Base-by-base conservation (phyloP, 2,329 filamentous ascomycete genomes). In the Tolypocladium guangdongense region DNA sequence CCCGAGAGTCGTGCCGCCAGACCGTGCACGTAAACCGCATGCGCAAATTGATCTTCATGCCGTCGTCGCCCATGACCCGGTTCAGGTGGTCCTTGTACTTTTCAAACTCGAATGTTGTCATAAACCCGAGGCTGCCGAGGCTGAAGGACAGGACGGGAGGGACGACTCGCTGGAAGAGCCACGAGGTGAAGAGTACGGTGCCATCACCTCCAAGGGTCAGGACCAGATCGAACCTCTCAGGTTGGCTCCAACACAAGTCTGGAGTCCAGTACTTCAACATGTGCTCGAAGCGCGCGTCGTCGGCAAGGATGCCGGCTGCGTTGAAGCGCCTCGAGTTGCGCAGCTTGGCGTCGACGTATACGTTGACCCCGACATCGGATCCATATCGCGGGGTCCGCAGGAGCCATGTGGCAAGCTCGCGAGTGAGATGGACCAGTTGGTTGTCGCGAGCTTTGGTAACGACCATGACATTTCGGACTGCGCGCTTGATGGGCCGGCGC, bases 11-110 rank as follows among this genome's bases (percentile, higher is more conserved):
- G 59, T 86, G 79, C 46, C 92, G 87, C 74, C 92, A 96, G 10
- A 99, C 91, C 0, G 93, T 97, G 73, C 92, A 97, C 18, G 93
- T 99, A 70, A 99, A 99, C 57, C 93, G 88, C 93, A 99, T 99
- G 60, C 93, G 90, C 61, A 99, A 77, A 65, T 96, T 97, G 56
- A 97, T 92, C 52, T 92, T 87, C 92, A 99, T 97, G 53, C 93
- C 93, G 2, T 87, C 83, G 54, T 95, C 89, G 56, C 90, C 90
- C 90, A 99, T 95, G 60, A 97, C 82, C 52, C 84, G 85, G 70
- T 89, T 86, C 36, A 99, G 80, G 64, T 95, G 88, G 55, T 87
- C 78, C 70, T 90, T 90, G 76, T 96, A 96, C 61, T 86, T 81
- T 57, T 89, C 83, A 65, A 93, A 99, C 66, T 91, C 83, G 64